Evolutionary conservation across 2,329 filamentous ascomycete genomes (phyloP).

Genomic region (Biscogniauxia sp.): DNA sequence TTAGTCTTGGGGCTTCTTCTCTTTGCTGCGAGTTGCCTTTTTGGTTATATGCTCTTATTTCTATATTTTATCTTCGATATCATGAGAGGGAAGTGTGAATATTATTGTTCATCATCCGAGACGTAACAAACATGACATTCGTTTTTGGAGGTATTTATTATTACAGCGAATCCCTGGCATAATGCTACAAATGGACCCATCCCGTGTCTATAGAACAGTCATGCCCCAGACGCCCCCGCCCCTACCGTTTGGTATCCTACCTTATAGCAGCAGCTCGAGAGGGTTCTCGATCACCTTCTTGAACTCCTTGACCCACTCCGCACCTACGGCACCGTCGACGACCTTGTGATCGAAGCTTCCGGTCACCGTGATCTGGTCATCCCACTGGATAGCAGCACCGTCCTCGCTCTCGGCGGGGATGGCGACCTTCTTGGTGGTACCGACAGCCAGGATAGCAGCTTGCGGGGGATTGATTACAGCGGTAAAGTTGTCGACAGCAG

Average conservation of each 20-base stretch:
- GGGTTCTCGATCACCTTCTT: constrained; percentile 99
- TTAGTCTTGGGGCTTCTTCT: too few species aligned
- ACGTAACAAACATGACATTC: not conserved
- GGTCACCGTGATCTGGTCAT: constrained; percentile 94
- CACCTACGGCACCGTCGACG: constrained; percentile 92
- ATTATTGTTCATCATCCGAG: not conserved
- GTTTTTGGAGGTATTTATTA: constrained; percentile 20
- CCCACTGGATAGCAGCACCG: constrained; percentile 79
- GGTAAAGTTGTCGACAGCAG: constrained; percentile 92
- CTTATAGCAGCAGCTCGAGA: constrained; percentile 85
- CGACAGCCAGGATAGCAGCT: constrained; percentile 90
- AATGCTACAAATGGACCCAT: constrained; percentile 30
- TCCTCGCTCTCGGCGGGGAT: constrained; percentile 83
- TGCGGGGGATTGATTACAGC: constrained; percentile 99
- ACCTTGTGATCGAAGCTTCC: constrained; percentile 99
- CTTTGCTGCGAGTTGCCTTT: not conserved
- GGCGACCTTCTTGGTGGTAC: constrained; percentile 93
- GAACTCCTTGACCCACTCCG: constrained; percentile 93
- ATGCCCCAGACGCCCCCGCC: constrained; percentile 28
- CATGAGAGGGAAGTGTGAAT: not conserved
- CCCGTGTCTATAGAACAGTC: constrained; percentile 31
- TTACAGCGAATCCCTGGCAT: constrained; percentile 28
- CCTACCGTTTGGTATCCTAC: constrained; percentile 8
- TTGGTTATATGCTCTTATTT: not conserved
- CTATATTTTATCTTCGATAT: not conserved